Percentiles rank a stretch among this genome's conserved stretches.
phyloP scores from a whole-genome alignment of 2,329 filamentous ascomycete genomes.

The Talaromyces atroroseus region DNA sequence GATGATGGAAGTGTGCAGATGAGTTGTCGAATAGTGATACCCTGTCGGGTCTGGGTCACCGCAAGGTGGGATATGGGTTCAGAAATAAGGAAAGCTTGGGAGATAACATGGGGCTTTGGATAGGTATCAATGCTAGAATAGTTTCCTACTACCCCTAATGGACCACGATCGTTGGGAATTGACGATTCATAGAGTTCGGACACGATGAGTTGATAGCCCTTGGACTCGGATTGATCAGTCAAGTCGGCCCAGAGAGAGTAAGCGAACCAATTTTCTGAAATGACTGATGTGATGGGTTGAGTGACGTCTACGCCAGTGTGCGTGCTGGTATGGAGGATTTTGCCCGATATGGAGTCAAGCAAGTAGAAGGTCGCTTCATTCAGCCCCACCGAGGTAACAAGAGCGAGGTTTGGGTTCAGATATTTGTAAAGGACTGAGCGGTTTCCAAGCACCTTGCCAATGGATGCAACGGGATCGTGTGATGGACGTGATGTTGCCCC shows the following conservation, averaged over 20 bases:
- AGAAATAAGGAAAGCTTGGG: constrained; percentile 74
- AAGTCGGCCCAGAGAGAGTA: constrained; percentile 68
- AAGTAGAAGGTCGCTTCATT: constrained; percentile 67
- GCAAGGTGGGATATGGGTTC: constrained; percentile 73
- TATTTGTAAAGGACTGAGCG: constrained; percentile 97
- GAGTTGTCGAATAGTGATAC: constrained; percentile 78
- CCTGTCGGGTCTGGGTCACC: constrained; percentile 85
- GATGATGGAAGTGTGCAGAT: constrained; percentile 70
- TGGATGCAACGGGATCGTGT: constrained; percentile 87
- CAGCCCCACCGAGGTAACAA: constrained; percentile 65
- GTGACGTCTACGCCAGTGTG: constrained; percentile 68
- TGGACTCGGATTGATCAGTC: constrained; percentile 48
- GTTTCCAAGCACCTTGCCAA: constrained; percentile 87
- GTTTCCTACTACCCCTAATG: constrained; percentile 63
- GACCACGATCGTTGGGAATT: constrained; percentile 75
- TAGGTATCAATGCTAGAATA: constrained; percentile 67
- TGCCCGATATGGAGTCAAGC: constrained; percentile 79
- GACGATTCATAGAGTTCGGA: constrained; percentile 88
- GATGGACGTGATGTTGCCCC: constrained; percentile 62
- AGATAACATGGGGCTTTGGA: constrained; percentile 66
- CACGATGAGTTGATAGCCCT: constrained; percentile 79
- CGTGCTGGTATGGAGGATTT: constrained; percentile 65
- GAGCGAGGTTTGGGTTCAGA: constrained; percentile 76
- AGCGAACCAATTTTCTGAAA: constrained; percentile 93
- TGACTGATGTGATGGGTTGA: constrained; percentile 67